Evolutionary conservation across 345 rosid genomes (phyloP).

Genomic region (Litchi chinensis): DNA sequence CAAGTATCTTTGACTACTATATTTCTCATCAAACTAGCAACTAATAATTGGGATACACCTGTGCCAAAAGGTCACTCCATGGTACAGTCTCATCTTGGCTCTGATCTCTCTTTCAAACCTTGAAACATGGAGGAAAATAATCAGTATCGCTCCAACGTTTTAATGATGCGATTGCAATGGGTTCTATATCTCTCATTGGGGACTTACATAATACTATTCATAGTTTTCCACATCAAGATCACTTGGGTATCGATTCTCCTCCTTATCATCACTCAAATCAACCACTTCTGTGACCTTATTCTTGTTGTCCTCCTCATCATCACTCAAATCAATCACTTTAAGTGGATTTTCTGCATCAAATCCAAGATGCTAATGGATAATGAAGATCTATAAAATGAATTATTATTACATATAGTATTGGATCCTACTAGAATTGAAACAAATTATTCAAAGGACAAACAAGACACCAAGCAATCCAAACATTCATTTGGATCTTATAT

Average conservation of each 20-base stretch:
- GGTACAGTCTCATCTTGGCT: slow-evolving; percentile 43
- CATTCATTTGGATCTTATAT: neutral
- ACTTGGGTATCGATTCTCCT: slow-evolving; percentile 33
- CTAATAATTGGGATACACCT: slow-evolving; percentile 14
- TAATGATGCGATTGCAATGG: slow-evolving; percentile 54
- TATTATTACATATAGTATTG: no score
- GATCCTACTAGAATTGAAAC: neutral
- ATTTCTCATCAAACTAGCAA: neutral
- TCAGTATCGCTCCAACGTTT: slow-evolving; percentile 58
- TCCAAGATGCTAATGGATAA: slow-evolving; percentile 4
- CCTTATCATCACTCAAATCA: slow-evolving; percentile 61
- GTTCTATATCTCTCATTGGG: slow-evolving; percentile 56
- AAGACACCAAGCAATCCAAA: no score
- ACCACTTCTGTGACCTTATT: slow-evolving; percentile 32
- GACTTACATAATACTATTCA: slow-evolving; percentile 70
- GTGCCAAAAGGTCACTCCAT: slow-evolving; percentile 41
- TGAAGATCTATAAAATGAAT: neutral
- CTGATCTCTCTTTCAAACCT: slow-evolving; percentile 67
- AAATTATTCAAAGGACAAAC: no score
- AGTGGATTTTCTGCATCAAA: slow-evolving; percentile 23
- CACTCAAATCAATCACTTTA: slow-evolving; percentile 30
- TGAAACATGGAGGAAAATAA: slow-evolving; percentile 57
- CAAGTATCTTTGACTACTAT: no score
- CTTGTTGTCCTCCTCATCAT: neutral
- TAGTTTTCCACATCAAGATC: slow-evolving; percentile 24